Percentiles rank a stretch among this genome's conserved stretches.
Conservation (phyloP, 2,329 filamentous ascomycete species). For the Monilinia fructicola region DNA sequence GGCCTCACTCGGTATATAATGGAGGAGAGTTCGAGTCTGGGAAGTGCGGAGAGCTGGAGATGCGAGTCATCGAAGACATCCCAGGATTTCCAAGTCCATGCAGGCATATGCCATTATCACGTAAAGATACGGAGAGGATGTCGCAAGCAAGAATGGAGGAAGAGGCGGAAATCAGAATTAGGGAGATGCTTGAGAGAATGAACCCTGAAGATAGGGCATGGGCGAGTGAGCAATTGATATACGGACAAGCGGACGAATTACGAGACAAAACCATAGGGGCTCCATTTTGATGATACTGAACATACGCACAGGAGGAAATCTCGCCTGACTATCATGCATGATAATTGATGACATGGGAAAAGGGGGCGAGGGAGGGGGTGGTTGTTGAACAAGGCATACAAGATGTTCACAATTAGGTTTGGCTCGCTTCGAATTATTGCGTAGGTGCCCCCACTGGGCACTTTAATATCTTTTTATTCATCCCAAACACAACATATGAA, state of each 20-base stretch:
- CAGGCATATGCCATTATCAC: constrained; percentile 5
- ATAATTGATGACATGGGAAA: not conserved
- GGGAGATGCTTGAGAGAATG: constrained; percentile 23
- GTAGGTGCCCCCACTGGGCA: constrained; percentile 6
- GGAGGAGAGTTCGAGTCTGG: constrained; percentile 7
- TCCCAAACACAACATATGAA: not conserved
- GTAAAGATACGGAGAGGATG: constrained; percentile 14
- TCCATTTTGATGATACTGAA: not conserved
- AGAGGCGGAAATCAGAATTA: constrained; percentile 20
- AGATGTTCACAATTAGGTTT: constrained; percentile 13
- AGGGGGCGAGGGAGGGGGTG: no score
- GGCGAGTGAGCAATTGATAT: constrained; percentile 24
- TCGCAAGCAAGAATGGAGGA: constrained; percentile 22
- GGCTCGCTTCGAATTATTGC: not conserved
- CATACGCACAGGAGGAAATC: not conserved
- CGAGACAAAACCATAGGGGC: constrained; percentile 20
- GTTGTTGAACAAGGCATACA: not conserved
- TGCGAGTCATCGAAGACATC: constrained; percentile 19
- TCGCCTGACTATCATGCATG: not conserved
- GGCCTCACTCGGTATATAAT: constrained; percentile 22
- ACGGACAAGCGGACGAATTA: constrained; percentile 18
- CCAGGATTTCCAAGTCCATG: constrained; percentile 15
- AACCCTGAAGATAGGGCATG: constrained; percentile 21
- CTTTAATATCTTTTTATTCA: not conserved
- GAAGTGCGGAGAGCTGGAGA: constrained; percentile 15